These are phyloP conservation scores for Wallacemonas sp. DNA, from an alignment of 208 protist genomes.

Conservation along the genomic window DNA sequence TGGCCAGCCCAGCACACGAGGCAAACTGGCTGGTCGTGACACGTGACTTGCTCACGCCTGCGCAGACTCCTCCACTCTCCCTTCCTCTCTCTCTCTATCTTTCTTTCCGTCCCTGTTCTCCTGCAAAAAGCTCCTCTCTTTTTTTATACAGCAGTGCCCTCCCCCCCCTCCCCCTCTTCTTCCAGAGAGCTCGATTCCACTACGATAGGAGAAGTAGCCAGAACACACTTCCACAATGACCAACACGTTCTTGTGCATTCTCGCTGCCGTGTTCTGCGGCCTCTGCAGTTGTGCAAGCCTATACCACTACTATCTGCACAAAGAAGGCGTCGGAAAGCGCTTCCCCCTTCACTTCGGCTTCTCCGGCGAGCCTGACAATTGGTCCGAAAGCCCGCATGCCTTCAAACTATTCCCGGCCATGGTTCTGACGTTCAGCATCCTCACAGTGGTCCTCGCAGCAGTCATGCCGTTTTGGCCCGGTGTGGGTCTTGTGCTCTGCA, in stretches of 20 bases:
- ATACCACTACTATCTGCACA: conserved; percentile 18
- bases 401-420: conserved; percentile 15
- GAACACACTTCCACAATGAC: neutral
- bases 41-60: too few species aligned
- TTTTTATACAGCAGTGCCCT: too few species aligned
- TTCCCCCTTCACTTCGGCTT: conserved; percentile 23
- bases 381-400: neutral
- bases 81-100: too few species aligned
- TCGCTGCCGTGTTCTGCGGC: neutral
- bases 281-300: neutral
- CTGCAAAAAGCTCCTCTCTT: too few species aligned
- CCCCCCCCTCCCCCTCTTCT: too few species aligned
- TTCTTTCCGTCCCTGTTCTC: too few species aligned
- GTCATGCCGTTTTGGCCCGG: conserved; percentile 4
- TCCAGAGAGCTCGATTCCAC: too few species aligned
- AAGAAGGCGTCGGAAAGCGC: neutral
- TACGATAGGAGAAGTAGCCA: neutral
- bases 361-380: conserved; percentile 18
- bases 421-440: neutral
- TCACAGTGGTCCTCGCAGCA: conserved; percentile 1
- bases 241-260: conserved; percentile 4
- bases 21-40: too few species aligned
- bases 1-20: too few species aligned
- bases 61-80: too few species aligned
- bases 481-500: conserved; percentile 9